Base-by-base conservation (phyloP, 805 yeast species). In the Priceomyces carsonii region DNA sequence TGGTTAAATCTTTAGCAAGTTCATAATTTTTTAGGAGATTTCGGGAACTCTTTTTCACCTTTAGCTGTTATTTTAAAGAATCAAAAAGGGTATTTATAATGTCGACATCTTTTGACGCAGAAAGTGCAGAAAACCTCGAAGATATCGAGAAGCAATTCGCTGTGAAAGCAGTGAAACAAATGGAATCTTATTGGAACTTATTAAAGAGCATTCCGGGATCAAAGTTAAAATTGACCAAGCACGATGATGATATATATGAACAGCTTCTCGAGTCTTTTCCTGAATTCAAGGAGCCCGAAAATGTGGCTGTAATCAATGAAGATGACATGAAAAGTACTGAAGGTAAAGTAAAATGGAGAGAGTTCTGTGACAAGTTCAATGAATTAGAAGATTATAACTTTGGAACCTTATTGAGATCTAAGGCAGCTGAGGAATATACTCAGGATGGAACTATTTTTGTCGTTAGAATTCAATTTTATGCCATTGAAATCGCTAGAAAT, bases 81-180 rank as follows among this genome's bases (percentile, higher is more conserved):
- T 10, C 22, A 27, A 24, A 12, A 30, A 40, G 18, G 19, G 12
- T 23, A 23, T 12, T 24, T 32, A 43, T 33, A 19, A 63, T 60
- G 68, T 49, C 64, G 29, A 52, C 66, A 12, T 63, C 61, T 39
- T 87, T 88, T 57, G 77, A 83, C 53, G 90, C 99, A 13, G 96
- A 93, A 54, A 75, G 73, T 40, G 97, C 99, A 29, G 96, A 93
- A 43, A 93, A 93, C 69, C 72, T 87, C 51, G 98, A 91, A 64
- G 58, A 57, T 35, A 88, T 93, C 54, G 99, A 93, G 65, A 88
- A 80, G 74, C 98, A 93, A 69, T 93, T 93, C 56, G 98, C 99
- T 26, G 99, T 93, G 40, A 87, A 85, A 64, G 99, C 98, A 4
- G 99, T 93, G 12, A 81, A 78, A 62, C 98, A 93, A 61, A 93